phyloP scores from a whole-genome alignment of 352 stramenopile genomes.

The Phytopythium helicoides region DNA sequence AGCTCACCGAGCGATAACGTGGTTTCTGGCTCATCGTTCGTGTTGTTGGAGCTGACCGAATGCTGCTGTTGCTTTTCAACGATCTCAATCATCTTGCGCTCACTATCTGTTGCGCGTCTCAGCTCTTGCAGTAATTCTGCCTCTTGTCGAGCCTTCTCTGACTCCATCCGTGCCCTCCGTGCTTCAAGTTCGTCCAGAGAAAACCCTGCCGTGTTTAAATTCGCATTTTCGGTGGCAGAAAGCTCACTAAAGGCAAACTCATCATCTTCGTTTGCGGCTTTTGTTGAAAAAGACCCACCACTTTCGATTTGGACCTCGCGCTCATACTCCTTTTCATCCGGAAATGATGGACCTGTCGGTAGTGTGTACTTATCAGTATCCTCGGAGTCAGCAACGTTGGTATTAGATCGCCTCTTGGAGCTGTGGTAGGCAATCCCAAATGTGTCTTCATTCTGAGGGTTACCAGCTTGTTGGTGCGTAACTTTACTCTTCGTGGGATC shows the following conservation, averaged over 20 bases:
- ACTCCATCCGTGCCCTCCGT: constrained; percentile 18
- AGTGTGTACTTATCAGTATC: constrained; percentile 25
- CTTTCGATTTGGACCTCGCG: constrained; percentile 27
- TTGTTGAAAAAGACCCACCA: constrained; percentile 33
- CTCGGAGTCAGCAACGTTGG: constrained; percentile 3
- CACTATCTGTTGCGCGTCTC: constrained; percentile 35
- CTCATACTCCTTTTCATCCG: constrained; percentile 49
- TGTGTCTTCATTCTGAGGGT: constrained; percentile 2
- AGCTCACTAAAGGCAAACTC: constrained; percentile 34
- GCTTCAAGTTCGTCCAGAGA: constrained; percentile 19
- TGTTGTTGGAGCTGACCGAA: background rate
- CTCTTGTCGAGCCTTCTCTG: constrained; percentile 29
- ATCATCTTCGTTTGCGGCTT: constrained; percentile 19
- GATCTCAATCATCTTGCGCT: constrained; percentile 26
- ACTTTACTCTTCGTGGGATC: background rate
- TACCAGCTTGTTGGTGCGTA: background rate
- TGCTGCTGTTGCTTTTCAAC: background rate
- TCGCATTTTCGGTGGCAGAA: background rate
- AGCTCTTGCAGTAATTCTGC: constrained; percentile 35
- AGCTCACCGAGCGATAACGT: constrained; percentile 59
- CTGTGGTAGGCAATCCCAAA: constrained; percentile 73
- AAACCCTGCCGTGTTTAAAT: background rate
- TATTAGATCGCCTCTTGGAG: constrained; percentile 18
- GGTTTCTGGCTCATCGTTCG: background rate
- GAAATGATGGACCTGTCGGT: constrained; percentile 33